Evolutionary conservation across 805 yeast species (phyloP).

Genomic region (Candida sanyiensis): DNA sequence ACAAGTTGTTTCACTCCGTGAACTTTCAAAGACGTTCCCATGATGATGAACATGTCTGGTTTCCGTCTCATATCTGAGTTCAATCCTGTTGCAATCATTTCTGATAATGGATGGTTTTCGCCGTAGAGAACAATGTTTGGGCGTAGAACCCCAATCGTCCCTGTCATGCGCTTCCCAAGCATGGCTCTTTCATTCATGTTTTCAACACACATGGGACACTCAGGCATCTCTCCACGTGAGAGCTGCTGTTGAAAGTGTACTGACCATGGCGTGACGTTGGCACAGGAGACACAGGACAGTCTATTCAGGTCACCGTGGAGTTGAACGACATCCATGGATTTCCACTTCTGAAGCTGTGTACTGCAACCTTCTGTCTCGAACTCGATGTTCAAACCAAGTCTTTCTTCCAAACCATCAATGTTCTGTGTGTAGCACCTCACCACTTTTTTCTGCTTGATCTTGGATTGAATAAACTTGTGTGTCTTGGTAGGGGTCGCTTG

Average conservation of each 20-base stretch:
- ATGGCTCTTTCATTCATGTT: slow-evolving; percentile 49
- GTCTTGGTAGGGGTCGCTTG: slow-evolving; percentile 78
- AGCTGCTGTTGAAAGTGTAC: slow-evolving; percentile 41
- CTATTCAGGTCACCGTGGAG: slow-evolving; percentile 83
- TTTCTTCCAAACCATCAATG: slow-evolving; percentile 80
- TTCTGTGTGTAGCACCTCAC: slow-evolving; percentile 91
- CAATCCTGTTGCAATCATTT: slow-evolving; percentile 66
- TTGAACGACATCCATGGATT: slow-evolving; percentile 71
- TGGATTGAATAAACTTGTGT: slow-evolving; percentile 55
- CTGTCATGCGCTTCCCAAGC: slow-evolving; percentile 69
- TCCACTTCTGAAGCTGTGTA: slow-evolving; percentile 41
- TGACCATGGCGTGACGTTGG: slow-evolving; percentile 55
- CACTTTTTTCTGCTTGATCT: slow-evolving; percentile 51
- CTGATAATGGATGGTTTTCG: slow-evolving; percentile 87
- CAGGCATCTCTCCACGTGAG: slow-evolving; percentile 63
- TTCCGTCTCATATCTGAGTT: slow-evolving; percentile 55
- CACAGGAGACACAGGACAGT: slow-evolving; percentile 73
- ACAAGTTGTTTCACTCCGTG: slow-evolving; percentile 84
- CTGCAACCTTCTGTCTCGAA: slow-evolving; percentile 26
- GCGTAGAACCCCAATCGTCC: slow-evolving; percentile 67
- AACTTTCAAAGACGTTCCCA: slow-evolving; percentile 91
- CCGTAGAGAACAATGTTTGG: slow-evolving; percentile 93
- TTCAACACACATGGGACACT: slow-evolving; percentile 64
- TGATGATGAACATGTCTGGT: slow-evolving; percentile 79
- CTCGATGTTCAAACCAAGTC: slow-evolving; percentile 59